Evolutionary conservation across 2,329 filamentous ascomycete species (phyloP).

Genomic region (Gnomoniopsis smithogilvyi): DNA sequence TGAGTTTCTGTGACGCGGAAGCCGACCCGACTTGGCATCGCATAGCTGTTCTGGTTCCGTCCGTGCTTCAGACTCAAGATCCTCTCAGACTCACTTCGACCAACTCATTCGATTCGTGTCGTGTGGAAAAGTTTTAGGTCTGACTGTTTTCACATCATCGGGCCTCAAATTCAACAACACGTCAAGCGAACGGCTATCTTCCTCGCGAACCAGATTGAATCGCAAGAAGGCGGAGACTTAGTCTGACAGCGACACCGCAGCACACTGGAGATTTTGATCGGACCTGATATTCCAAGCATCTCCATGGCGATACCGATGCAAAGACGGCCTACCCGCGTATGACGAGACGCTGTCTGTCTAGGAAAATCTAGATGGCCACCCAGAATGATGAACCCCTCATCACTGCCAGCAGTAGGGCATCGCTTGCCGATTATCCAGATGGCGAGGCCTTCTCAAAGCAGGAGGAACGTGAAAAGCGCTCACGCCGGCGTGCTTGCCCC

Average conservation of each 20-base stretch:
- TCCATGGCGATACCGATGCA: background rate
- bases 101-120: background rate
- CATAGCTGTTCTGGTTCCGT: background rate
- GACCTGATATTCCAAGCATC: background rate
- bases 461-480: background rate
- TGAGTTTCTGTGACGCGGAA: background rate
- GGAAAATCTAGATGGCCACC: conserved; percentile 3
- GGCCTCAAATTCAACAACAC: too few relatives aligned
- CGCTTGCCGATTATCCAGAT: background rate
- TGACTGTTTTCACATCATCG: too few relatives aligned
- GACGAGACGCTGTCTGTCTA: background rate
- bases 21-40: background rate
- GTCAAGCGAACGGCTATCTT: too few relatives aligned
- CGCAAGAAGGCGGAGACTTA: too few relatives aligned
- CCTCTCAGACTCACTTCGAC: background rate
- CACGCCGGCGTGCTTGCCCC: conserved; percentile 4
- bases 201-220: too few relatives aligned
- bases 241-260: too few relatives aligned
- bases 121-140: too few relatives aligned
- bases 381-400: conserved; percentile 1
- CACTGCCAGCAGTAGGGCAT: conserved; percentile 4
- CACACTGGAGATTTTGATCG: background rate
- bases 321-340: background rate
- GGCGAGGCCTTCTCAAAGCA: background rate
- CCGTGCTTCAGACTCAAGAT: too few relatives aligned